These are phyloP conservation scores for Phytophthora parvispora DNA, from an alignment of 352 stramenopile species.

Conservation along the genomic window DNA sequence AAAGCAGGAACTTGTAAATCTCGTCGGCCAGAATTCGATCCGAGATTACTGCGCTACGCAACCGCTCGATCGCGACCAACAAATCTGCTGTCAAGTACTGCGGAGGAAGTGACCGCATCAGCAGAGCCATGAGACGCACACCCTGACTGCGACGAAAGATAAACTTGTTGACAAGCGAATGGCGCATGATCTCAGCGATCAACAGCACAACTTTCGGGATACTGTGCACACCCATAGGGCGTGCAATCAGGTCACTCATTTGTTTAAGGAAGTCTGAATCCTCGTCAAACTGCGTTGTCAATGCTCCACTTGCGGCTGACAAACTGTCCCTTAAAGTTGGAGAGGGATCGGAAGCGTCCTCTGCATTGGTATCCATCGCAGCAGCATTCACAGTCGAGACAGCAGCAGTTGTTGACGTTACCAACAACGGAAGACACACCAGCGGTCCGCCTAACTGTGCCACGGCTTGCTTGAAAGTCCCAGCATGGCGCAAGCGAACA, in stretches of 20 bases:
- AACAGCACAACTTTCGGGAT: conserved; percentile 83
- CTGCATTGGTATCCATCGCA: conserved; percentile 13
- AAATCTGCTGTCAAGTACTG: conserved; percentile 77
- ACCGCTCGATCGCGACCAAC: conserved; percentile 74
- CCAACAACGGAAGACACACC: conserved; percentile 72
- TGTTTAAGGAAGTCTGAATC: conserved; percentile 79
- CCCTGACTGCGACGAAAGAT: conserved; percentile 85
- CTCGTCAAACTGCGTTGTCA: conserved; percentile 80
- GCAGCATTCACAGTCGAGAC: conserved; percentile 38
- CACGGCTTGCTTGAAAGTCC: conserved; percentile 78
- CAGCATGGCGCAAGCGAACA: conserved; percentile 69
- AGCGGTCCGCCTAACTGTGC: conserved; percentile 72
- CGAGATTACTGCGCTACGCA: conserved; percentile 81
- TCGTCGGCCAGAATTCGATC: conserved; percentile 84
- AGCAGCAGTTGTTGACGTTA: conserved; percentile 54
- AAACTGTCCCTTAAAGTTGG: conserved; percentile 14
- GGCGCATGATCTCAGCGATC: conserved; percentile 87
- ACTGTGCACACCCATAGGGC: conserved; percentile 72
- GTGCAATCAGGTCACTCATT: conserved; percentile 78
- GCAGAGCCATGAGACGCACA: conserved; percentile 73
- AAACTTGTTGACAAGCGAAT: conserved; percentile 91
- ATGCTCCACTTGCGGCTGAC: conserved; percentile 14
- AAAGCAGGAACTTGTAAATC: conserved; percentile 87
- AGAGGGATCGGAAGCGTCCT: conserved; percentile 4
- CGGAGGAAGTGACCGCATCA: conserved; percentile 75